Evolutionary conservation across 169 alveolate species (phyloP).

Genomic region (Neospora caninum): DNA sequence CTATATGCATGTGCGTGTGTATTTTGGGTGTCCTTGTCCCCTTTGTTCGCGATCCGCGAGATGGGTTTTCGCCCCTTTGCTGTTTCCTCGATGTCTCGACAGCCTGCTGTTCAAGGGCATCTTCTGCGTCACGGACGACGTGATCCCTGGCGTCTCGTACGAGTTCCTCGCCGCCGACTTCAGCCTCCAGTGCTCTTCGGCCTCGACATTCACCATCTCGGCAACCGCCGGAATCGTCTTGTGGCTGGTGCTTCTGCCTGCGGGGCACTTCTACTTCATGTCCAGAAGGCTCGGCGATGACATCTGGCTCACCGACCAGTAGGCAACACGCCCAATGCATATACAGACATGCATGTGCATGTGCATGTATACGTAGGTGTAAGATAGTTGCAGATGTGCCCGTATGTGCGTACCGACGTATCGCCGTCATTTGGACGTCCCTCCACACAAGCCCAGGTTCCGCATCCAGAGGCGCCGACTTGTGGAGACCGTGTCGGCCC

Average conservation of each 20-base stretch:
- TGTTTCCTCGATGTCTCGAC: no score
- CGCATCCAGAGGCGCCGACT: no score
- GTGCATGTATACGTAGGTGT: not conserved
- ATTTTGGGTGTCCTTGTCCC: no score
- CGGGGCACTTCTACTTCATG: not conserved
- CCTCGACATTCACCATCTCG: not conserved
- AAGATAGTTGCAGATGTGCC: not conserved
- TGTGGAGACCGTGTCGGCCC: no score
- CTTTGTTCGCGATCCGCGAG: no score
- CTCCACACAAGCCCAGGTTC: no score
- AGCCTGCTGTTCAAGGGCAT: not conserved
- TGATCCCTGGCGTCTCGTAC: not conserved
- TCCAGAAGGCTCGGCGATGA: not conserved
- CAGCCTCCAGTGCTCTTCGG: not conserved
- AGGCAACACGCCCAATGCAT: not conserved
- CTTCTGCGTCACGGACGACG: not conserved
- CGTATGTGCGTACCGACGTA: no score
- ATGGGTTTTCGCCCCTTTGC: no score
- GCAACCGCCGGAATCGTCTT: not conserved
- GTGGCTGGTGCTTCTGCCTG: not conserved
- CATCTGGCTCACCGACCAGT: constrained; percentile 21
- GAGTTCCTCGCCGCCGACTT: constrained; percentile 1
- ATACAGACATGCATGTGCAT: not conserved
- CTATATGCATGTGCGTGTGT: no score
- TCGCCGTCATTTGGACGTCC: no score